phyloP scores from a whole-genome alignment of 352 stramenopile genomes.

The Ophiocytium majus region DNA sequence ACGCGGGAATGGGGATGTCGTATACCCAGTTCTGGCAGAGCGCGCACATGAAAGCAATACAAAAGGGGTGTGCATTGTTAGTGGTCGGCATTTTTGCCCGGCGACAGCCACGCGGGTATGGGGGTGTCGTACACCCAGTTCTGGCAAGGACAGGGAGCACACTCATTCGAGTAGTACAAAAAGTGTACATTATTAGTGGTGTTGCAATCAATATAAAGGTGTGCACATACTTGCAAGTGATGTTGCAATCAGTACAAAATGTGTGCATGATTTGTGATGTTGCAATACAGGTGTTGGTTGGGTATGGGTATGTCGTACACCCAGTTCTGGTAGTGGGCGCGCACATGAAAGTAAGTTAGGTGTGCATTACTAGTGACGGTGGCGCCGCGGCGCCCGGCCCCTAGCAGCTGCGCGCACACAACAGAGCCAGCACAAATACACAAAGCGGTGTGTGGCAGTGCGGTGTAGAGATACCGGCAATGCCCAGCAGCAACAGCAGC shows the following conservation, averaged over 20 bases:
- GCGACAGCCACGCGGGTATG: conserved; percentile 33
- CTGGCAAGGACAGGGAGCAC: not conserved
- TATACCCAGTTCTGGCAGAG: conserved; percentile 31
- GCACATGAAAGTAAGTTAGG: not conserved
- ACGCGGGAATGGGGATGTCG: conserved; percentile 35
- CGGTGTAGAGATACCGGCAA: no score
- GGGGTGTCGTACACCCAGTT: conserved; percentile 45
- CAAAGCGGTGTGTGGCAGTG: no score
- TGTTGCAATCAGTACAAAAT: no score
- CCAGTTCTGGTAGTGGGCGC: conserved; percentile 22
- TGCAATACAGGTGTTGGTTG: no score
- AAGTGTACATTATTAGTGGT: not conserved
- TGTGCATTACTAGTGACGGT: not conserved
- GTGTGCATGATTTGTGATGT: no score
- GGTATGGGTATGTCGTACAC: conserved; percentile 49
- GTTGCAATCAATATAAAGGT: no score
- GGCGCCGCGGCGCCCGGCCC: no score
- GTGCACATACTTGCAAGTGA: no score
- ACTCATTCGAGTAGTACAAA: not conserved
- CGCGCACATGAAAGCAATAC: not conserved
- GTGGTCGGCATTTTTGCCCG: conserved; percentile 31
- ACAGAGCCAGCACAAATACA: no score
- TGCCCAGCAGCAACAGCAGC: no score
- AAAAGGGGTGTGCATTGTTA: not conserved
- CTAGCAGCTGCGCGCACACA: no score